These are phyloP conservation scores for Penicillium nordicum DNA, from an alignment of 2,329 filamentous ascomycete species.

Conservation along the genomic window DNA sequence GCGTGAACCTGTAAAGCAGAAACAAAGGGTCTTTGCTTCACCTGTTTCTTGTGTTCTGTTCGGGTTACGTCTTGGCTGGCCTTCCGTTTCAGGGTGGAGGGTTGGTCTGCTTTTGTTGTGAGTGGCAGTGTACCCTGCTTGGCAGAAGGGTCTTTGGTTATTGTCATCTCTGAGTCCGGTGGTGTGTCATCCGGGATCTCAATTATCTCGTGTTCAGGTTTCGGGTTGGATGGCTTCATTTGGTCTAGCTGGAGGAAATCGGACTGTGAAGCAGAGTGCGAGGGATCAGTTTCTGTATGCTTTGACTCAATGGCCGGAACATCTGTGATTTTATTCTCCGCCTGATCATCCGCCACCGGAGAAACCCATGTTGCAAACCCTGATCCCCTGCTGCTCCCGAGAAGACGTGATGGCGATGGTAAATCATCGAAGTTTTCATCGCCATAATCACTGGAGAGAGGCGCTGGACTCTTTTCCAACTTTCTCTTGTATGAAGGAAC, in stretches of 20 bases:
- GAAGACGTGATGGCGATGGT: slow-evolving; percentile 35
- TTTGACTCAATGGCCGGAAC: neutral
- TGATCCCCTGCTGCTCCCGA: neutral
- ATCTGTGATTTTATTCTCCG: neutral
- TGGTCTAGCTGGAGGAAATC: neutral
- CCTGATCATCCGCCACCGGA: neutral
- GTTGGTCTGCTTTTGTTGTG: neutral
- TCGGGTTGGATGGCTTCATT: neutral
- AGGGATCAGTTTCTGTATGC: neutral
- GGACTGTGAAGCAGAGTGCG: neutral
- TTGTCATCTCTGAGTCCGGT: neutral
- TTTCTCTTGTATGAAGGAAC: neutral
- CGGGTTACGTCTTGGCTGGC: neutral
- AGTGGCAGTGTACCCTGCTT: neutral
- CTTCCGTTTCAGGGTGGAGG: slow-evolving; percentile 6
- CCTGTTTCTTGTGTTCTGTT: neutral
- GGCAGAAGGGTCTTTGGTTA: neutral
- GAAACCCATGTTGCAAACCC: neutral
- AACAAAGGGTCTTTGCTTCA: neutral
- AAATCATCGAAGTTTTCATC: slow-evolving; percentile 36
- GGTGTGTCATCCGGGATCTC: slow-evolving; percentile 7
- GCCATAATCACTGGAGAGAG: slow-evolving; percentile 34
- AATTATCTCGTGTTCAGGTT: neutral
- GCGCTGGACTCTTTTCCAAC: neutral
- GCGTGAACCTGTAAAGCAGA: neutral